Evolutionary conservation across 768 basidiomycete genomes (phyloP), one percentile per base, ranked within the genome.

Genomic region (Coprinopsis sp.): DNA sequence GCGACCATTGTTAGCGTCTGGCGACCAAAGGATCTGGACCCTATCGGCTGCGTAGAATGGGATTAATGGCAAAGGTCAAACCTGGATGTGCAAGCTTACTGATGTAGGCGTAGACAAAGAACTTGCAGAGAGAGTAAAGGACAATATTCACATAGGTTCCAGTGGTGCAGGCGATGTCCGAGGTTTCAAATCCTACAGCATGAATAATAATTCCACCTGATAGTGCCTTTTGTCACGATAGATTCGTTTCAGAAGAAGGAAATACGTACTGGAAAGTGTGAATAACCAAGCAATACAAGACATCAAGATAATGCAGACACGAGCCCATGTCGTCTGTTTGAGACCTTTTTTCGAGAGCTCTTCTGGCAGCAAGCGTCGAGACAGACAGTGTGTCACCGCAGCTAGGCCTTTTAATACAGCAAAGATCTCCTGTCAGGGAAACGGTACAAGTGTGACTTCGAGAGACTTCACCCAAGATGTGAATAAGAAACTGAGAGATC

Each of bases 91-190:
- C 12, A 6, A 22, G 62, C 66, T 33, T 34, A 67, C 67, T 64
- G 22, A 77, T 64, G 52, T 76, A 78, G 4, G 65, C 58, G 51
- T 77, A 79, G 5, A 77, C 70, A 33, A 76, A 64, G 6, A 76
- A 44, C 50, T 77, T 74, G 5, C 71, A 67, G 10, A 65, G 58
- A 1, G 67, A 61, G 49, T 73, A 74, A 49, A 73, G 66, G 18
- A 56, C 47, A 38, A 76, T 66, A 56, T 73, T 76, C 23, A 70
- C 56, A 44, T 70, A 66, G 40, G 77, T 72, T 2, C 68, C 74
- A 7, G 68, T 53, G 3, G 65, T 58, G 55, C 77, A 79, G 1
- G 68, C 57, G 2, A 59, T 51, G 2, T 37, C 13, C 38, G 63
- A 66, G 30, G 58, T 50, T 38, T 71, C 67, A 18, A 77, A 58